Conservation (phyloP, 345 rosid genomes). For the Murraya paniculata region DNA sequence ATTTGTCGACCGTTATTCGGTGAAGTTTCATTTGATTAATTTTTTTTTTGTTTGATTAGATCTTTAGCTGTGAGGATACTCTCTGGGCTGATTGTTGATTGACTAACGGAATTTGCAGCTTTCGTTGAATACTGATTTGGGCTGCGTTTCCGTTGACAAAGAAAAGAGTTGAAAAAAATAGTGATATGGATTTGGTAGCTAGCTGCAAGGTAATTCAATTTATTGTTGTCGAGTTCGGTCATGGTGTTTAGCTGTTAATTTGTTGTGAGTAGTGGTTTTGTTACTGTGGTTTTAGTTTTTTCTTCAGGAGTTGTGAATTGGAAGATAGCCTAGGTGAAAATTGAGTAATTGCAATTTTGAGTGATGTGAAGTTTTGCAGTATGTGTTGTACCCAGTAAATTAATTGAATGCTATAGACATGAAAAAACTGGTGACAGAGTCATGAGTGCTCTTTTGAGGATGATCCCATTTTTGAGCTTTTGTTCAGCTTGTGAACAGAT, state of each 20-base stretch:
- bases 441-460: neutral
- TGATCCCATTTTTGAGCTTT: neutral
- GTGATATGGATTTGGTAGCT: slow-evolving; percentile 73
- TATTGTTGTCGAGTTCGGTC: neutral
- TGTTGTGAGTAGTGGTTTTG: neutral
- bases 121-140: slow-evolving; percentile 18
- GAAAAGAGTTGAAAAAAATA: neutral
- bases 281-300: neutral
- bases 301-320: neutral
- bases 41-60: slow-evolving; percentile 29
- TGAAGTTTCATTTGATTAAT: slow-evolving; percentile 14
- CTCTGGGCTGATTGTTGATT: slow-evolving; percentile 25
- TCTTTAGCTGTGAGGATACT: slow-evolving; percentile 34
- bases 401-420: neutral
- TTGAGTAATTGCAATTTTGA: neutral
- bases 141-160: slow-evolving; percentile 19
- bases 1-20: neutral
- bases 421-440: neutral
- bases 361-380: neutral
- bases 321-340: neutral
- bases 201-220: slow-evolving; percentile 64
- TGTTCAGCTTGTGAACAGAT: neutral
- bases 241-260: neutral
- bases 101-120: slow-evolving; percentile 25
- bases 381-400: neutral